A percentile compares a stretch with the other conserved stretches of the same genome.
These are phyloP conservation scores for Guillardia theta DNA, from an alignment of 78 protist species.

Conservation along the genomic window DNA sequence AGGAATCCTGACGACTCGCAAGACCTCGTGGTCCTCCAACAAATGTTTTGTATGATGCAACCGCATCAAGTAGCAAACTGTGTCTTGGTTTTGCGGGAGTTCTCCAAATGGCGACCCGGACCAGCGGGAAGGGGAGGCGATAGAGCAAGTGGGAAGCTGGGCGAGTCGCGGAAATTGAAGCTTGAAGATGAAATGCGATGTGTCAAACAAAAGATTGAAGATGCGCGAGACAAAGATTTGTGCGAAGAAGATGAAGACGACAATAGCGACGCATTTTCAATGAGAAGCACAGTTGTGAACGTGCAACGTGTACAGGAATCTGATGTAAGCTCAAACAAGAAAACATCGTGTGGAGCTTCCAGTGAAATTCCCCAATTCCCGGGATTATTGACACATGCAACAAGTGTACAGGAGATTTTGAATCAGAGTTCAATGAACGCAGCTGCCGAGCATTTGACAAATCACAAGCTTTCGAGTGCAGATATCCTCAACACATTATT, in stretches of 20 bases:
- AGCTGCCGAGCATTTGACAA: no score
- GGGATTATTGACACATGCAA: no score
- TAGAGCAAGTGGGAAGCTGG: background rate
- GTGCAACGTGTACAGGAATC: no score
- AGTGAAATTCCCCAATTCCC: no score
- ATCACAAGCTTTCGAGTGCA: no score
- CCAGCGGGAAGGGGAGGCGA: background rate
- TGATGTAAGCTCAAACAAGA: no score
- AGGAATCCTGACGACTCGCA: background rate
- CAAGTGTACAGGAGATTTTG: no score
- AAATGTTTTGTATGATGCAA: background rate
- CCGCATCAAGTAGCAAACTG: background rate
- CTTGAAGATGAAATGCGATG: background rate
- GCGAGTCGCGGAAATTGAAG: background rate
- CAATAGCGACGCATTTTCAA: background rate
- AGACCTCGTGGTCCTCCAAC: background rate
- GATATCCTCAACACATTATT: no score
- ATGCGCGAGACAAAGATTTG: background rate
- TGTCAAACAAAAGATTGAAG: background rate
- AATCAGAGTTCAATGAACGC: no score
- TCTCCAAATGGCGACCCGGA: background rate
- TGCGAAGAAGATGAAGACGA: background rate
- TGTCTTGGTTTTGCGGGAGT: background rate
- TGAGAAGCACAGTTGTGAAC: background rate
- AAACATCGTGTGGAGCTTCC: no score